Evolutionary conservation across 2,329 filamentous ascomycete species (phyloP).

Genomic region (Graphilbum ipis-grandicollis): DNA sequence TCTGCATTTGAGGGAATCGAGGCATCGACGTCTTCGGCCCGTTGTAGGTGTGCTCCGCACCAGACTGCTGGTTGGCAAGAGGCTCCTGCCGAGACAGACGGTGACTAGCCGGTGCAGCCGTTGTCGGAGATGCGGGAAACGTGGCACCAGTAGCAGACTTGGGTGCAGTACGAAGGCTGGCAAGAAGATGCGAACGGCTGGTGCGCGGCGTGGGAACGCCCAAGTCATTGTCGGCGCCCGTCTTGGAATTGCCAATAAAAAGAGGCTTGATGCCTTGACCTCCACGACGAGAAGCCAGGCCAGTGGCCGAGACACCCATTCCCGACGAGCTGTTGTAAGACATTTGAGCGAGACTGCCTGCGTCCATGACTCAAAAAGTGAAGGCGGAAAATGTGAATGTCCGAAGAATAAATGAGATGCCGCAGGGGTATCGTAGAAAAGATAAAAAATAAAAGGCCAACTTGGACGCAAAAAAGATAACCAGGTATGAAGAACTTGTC

Average conservation of each 20-base stretch:
- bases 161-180: constrained; percentile 81
- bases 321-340: constrained; percentile 69
- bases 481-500: too few relatives aligned
- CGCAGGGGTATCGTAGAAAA: too few relatives aligned
- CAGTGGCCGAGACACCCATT: constrained; percentile 58
- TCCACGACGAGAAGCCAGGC: constrained; percentile 71
- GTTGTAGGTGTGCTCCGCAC: constrained; percentile 25
- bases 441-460: too few relatives aligned
- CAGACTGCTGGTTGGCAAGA: constrained; percentile 25
- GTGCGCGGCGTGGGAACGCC: constrained; percentile 71
- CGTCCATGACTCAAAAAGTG: constrained; percentile 51
- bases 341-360: constrained; percentile 99
- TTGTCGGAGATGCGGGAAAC: constrained; percentile 31
- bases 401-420: too few relatives aligned
- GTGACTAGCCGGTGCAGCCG: constrained; percentile 19
- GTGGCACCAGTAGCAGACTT: constrained; percentile 63
- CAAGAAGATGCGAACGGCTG: constrained; percentile 84
- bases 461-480: too few relatives aligned
- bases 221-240: constrained; percentile 50
- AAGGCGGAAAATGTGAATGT: not conserved
- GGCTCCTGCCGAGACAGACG: constrained; percentile 24
- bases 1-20: constrained; percentile 15
- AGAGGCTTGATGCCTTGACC: constrained; percentile 81
- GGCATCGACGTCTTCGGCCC: constrained; percentile 42
- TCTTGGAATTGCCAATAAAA: constrained; percentile 56